These are phyloP conservation scores for Leishmania guyanensis DNA, from an alignment of 208 protist genomes.

Conservation along the genomic window DNA sequence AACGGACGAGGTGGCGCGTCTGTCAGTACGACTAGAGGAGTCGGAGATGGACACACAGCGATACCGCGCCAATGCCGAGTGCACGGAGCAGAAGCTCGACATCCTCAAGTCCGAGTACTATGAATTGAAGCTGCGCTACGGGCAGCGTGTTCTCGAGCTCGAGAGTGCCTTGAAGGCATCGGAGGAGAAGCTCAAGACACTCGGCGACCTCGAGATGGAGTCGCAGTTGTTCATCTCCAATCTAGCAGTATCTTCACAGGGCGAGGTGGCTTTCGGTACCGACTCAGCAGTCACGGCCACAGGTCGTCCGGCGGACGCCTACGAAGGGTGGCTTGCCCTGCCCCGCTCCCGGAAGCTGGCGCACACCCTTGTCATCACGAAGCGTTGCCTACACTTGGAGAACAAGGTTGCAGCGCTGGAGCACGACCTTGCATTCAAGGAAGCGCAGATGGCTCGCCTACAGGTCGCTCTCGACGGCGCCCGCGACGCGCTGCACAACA, in stretches of 20 bases:
- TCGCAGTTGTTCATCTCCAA: conserved; percentile 88
- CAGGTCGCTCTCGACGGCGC: conserved; percentile 75
- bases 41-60: conserved; percentile 77
- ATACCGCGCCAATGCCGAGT: conserved; percentile 81
- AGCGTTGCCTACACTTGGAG: conserved; percentile 87
- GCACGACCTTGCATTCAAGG: conserved; percentile 70
- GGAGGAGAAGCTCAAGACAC: conserved; percentile 84
- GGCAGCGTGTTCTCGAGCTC: conserved; percentile 77
- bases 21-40: conserved; percentile 77
- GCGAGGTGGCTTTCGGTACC: conserved; percentile 13
- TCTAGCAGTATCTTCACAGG: conserved; percentile 47
- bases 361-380: conserved; percentile 80
- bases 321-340: conserved; percentile 69
- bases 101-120: conserved; percentile 92
- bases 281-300: background rate
- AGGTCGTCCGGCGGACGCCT: conserved; percentile 15
- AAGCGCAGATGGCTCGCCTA: conserved; percentile 71
- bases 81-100: conserved; percentile 88
- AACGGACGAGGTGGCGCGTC: conserved; percentile 81
- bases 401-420: conserved; percentile 67
- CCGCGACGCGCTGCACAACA: conserved; percentile 82
- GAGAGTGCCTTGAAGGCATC: conserved; percentile 65
- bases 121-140: conserved; percentile 79
- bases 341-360: conserved; percentile 78
- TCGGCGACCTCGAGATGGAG: conserved; percentile 85